Conservation (phyloP, 2,329 filamentous ascomycete genomes). For the Sphaerulina populicola region DNA sequence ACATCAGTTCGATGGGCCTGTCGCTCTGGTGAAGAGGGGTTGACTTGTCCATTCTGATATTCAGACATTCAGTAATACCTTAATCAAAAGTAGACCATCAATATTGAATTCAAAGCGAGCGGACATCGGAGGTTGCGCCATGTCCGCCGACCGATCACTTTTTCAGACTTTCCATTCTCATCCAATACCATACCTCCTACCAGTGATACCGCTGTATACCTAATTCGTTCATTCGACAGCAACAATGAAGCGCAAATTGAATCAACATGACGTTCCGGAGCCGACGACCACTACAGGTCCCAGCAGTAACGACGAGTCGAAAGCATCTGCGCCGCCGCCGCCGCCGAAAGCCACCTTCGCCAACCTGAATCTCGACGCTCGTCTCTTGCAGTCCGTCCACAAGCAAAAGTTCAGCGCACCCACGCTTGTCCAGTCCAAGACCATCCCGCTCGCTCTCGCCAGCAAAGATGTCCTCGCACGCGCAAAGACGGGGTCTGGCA, state of each 20-base stretch:
- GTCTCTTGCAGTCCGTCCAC: slow-evolving; percentile 76
- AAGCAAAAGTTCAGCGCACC: slow-evolving; percentile 77
- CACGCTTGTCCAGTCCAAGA: slow-evolving; percentile 78
- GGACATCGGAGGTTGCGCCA: too few species aligned
- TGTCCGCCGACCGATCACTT: background rate
- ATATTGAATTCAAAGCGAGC: too few species aligned
- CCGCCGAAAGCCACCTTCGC: slow-evolving; percentile 52
- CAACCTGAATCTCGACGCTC: slow-evolving; percentile 69
- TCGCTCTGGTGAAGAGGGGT: slow-evolving; percentile 15
- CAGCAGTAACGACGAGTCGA: background rate
- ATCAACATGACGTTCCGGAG: slow-evolving; percentile 42
- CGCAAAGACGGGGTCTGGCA: slow-evolving; percentile 90
- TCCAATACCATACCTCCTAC: background rate
- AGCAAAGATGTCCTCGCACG: slow-evolving; percentile 86
- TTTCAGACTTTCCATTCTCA: background rate
- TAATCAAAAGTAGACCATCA: too few species aligned
- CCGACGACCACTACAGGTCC: background rate
- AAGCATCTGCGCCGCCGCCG: slow-evolving; percentile 1
- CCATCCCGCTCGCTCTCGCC: slow-evolving; percentile 78
- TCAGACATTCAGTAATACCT: too few species aligned
- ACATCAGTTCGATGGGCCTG: slow-evolving; percentile 17
- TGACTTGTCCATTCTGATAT: background rate
- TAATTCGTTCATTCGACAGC: background rate
- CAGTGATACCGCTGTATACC: too few species aligned
- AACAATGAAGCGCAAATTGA: slow-evolving; percentile 44